Evolutionary conservation across 2,329 filamentous ascomycete genomes (phyloP).

Genomic region (Coniochaeta ligniaria): DNA sequence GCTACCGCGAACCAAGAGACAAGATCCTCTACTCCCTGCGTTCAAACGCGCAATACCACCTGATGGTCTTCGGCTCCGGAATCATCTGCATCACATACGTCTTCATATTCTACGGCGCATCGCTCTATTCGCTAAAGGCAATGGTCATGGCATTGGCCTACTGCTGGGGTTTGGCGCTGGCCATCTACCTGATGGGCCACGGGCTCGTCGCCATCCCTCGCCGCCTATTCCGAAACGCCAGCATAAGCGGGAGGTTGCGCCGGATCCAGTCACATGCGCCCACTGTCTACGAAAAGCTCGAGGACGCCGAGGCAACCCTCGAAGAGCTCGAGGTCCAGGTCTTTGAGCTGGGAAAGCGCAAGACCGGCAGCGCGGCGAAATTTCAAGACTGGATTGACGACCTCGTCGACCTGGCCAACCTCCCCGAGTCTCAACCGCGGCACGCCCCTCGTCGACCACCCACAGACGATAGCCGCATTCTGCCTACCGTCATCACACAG

Average conservation of each 20-base stretch:
- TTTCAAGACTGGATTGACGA: conserved; percentile 97
- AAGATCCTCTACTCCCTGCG: conserved; percentile 79
- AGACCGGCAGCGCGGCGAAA: conserved; percentile 66
- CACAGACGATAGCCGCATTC: conserved; percentile 9
- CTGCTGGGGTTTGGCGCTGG: conserved; percentile 83
- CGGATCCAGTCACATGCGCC: conserved; percentile 74
- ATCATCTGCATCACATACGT: conserved; percentile 75
- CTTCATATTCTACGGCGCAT: conserved; percentile 68
- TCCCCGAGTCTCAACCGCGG: conserved; percentile 54
- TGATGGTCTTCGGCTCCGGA: conserved; percentile 66
- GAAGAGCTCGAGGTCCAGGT: conserved; percentile 80
- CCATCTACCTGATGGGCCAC: conserved; percentile 97
- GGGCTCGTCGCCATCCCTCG: conserved; percentile 88
- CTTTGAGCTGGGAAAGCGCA: conserved; percentile 68
- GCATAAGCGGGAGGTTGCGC: conserved; percentile 65
- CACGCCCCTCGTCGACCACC: conserved; percentile 17
- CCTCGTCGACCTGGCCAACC: conserved; percentile 66
- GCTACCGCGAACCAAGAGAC: conserved; percentile 78
- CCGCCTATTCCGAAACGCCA: conserved; percentile 71
- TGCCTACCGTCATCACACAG: conserved; percentile 84
- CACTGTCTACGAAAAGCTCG: conserved; percentile 76
- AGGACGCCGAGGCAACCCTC: conserved; percentile 72
- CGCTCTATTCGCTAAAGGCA: conserved; percentile 67
- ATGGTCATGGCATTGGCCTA: conserved; percentile 92
- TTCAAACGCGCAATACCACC: conserved; percentile 82